Percentiles rank a stretch among this genome's conserved stretches.
Evolutionary conservation across 2,329 filamentous ascomycete species (phyloP).

Genomic region (Neospermospora avenae): DNA sequence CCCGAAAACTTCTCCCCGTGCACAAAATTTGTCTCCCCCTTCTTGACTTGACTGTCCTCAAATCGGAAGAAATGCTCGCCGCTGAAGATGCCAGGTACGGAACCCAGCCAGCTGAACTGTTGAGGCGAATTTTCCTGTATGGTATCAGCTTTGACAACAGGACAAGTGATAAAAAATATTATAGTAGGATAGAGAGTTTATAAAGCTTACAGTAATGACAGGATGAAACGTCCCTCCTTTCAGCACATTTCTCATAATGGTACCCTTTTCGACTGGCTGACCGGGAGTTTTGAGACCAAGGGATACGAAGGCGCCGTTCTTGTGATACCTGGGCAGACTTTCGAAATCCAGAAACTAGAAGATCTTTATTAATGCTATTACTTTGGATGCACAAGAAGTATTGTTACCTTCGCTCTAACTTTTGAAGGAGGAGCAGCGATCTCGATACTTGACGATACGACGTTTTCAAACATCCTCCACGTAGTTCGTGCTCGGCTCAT

Average conservation of each 20-base stretch:
- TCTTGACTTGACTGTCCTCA: neutral
- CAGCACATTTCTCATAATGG: neutral
- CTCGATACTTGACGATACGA: neutral
- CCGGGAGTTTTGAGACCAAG: neutral
- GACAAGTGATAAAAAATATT: no score
- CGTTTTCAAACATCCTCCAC: neutral
- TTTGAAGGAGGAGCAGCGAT: neutral
- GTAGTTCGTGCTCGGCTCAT: neutral
- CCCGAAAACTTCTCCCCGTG: conserved; percentile 3
- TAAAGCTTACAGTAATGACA: neutral
- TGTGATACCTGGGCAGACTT: neutral
- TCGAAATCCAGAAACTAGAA: conserved; percentile 4
- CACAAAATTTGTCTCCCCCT: neutral
- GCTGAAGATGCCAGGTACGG: neutral
- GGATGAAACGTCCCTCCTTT: neutral
- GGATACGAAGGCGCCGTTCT: neutral
- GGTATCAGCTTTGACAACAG: neutral
- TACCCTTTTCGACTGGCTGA: neutral
- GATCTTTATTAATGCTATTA: neutral
- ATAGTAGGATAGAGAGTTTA: neutral
- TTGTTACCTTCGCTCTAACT: neutral
- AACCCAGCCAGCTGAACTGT: conserved; percentile 3
- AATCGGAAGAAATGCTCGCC: conserved; percentile 6
- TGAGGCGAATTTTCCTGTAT: conserved; percentile 4
- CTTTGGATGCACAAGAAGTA: neutral